A percentile compares a stretch with the other conserved stretches of the same genome.
phyloP scores from a whole-genome alignment of 805 yeast genomes.

The Metschnikowia dekortorum region DNA sequence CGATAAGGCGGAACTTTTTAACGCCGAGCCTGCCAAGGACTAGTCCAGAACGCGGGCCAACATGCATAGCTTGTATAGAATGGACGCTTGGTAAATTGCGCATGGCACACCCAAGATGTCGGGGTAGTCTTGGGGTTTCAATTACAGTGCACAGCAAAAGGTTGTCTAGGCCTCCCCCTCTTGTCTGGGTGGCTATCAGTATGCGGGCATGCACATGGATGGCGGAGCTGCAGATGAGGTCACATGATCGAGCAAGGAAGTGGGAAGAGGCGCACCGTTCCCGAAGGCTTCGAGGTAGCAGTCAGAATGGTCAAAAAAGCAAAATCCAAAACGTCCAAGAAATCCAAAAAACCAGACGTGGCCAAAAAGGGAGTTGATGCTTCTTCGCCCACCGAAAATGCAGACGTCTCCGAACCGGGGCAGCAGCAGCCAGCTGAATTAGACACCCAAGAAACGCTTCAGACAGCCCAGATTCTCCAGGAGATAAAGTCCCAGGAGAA shows the following conservation, averaged over 20 bases:
- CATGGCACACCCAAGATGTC: no score
- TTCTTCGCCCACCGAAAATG: not conserved
- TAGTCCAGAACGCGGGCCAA: slow-evolving; percentile 8
- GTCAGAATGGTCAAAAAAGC: not conserved
- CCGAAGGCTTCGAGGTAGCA: not conserved
- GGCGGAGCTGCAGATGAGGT: slow-evolving; percentile 1
- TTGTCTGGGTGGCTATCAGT: no score
- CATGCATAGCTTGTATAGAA: slow-evolving; percentile 1
- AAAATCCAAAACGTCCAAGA: slow-evolving; percentile 3
- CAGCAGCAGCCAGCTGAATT: not conserved
- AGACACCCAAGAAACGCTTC: not conserved
- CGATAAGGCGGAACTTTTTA: slow-evolving; percentile 32
- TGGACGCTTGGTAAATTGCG: not conserved
- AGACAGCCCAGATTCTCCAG: not conserved
- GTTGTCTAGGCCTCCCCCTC: no score
- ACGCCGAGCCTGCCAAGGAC: slow-evolving; percentile 12
- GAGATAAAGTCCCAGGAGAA: slow-evolving; percentile 46
- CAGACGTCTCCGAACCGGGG: not conserved
- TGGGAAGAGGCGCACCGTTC: not conserved
- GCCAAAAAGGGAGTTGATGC: slow-evolving; percentile 8
- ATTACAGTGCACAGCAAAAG: no score
- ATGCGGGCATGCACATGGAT: not conserved
- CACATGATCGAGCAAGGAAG: slow-evolving; percentile 5
- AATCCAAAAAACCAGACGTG: slow-evolving; percentile 6
- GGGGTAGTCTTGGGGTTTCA: no score